These are phyloP conservation scores for Clitopilus passeckerianus DNA, from an alignment of 768 basidiomycete species.

Conservation along the genomic window DNA sequence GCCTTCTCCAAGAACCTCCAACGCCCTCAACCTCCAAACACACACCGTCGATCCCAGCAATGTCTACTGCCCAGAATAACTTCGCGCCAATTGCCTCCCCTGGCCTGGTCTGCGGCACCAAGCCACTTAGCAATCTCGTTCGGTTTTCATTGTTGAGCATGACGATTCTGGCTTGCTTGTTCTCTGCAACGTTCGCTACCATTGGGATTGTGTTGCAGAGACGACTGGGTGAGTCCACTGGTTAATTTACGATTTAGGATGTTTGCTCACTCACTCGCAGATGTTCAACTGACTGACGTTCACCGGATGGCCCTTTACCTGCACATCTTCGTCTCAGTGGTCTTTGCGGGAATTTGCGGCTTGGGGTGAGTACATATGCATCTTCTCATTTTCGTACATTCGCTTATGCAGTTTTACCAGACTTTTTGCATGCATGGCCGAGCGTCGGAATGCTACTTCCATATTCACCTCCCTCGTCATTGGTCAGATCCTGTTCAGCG, in stretches of 20 bases:
- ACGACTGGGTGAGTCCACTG: background rate
- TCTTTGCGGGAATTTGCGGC: slow-evolving; percentile 10
- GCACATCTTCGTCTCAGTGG: slow-evolving; percentile 12
- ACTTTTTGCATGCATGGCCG: slow-evolving; percentile 11
- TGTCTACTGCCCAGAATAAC: background rate
- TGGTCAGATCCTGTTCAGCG: slow-evolving; percentile 21
- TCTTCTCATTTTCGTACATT: background rate
- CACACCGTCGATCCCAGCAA: background rate
- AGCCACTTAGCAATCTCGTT: background rate
- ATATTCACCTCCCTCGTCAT: slow-evolving; percentile 16
- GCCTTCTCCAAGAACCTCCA: background rate
- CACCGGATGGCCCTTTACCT: slow-evolving; percentile 14
- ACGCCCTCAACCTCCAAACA: background rate
- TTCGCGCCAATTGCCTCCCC: background rate
- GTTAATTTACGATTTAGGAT: background rate
- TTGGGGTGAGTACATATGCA: slow-evolving; percentile 15
- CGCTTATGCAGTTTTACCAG: slow-evolving; percentile 1
- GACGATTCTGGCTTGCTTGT: background rate
- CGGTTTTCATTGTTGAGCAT: background rate
- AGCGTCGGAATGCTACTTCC: slow-evolving; percentile 6
- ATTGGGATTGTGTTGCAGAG: background rate
- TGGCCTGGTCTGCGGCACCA: background rate
- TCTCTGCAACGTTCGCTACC: background rate
- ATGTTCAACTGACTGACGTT: slow-evolving; percentile 10
- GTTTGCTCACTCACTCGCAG: background rate